These are phyloP conservation scores for Penicillium sp. DNA, from an alignment of 2,329 filamentous ascomycete species.

Conservation along the genomic window DNA sequence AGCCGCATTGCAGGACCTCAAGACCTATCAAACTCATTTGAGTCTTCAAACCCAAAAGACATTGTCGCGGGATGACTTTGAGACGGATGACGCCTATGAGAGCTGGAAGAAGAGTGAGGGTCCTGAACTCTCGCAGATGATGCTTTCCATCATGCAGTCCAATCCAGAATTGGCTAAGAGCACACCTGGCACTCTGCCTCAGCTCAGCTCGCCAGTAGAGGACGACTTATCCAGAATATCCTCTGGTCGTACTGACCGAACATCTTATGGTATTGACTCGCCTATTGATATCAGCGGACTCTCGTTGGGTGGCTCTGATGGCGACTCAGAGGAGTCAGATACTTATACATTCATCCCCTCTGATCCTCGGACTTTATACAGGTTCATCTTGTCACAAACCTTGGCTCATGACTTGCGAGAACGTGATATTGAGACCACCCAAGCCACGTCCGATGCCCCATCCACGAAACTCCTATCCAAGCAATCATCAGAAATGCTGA, in stretches of 20 bases:
- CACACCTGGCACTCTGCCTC: conserved; percentile 62
- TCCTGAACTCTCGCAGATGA: conserved; percentile 86
- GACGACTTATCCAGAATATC: conserved; percentile 51
- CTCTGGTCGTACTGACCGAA: conserved; percentile 47
- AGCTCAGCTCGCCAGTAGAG: conserved; percentile 50
- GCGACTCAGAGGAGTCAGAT: conserved; percentile 47
- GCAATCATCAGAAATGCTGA: conserved; percentile 77
- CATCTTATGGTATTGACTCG: conserved; percentile 64
- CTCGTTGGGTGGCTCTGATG: conserved; percentile 55
- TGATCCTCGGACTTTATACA: conserved; percentile 80
- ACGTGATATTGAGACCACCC: conserved; percentile 51
- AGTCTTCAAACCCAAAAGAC: conserved; percentile 77
- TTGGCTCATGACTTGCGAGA: conserved; percentile 64
- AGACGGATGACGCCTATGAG: conserved; percentile 82
- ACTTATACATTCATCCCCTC: conserved; percentile 88
- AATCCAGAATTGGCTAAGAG: conserved; percentile 83
- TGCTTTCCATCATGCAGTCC: conserved; percentile 83
- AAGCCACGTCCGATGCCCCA: conserved; percentile 49
- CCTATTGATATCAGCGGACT: conserved; percentile 62
- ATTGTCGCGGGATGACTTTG: conserved; percentile 82
- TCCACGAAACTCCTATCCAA: conserved; percentile 65
- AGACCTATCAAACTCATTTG: conserved; percentile 86
- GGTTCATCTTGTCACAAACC: conserved; percentile 76
- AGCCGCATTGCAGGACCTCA: conserved; percentile 85
- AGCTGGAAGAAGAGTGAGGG: conserved; percentile 89